These are phyloP conservation scores for Tetraselmis chui DNA, from an alignment of 139 green algal species.

Conservation along the genomic window DNA sequence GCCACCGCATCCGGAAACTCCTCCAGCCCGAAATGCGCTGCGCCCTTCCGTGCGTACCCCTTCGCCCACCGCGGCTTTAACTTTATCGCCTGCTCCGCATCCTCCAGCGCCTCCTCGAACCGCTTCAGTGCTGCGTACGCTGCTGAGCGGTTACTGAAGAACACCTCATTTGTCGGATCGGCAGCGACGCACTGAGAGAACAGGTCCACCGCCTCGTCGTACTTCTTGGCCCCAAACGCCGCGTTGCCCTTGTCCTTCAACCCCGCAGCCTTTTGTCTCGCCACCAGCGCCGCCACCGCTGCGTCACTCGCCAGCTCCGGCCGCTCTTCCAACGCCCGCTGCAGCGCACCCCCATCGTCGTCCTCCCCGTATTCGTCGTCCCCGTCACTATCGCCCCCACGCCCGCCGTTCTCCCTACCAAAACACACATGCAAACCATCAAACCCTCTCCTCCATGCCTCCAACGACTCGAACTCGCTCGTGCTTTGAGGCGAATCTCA, in stretches of 20 bases:
- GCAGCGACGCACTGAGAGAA: constrained; percentile 73
- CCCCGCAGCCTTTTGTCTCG: constrained; percentile 32
- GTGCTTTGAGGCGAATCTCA: too few species aligned
- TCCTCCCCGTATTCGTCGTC: too few species aligned
- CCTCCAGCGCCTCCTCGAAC: constrained; percentile 44
- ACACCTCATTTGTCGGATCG: constrained; percentile 65
- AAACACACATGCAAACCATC: too few species aligned
- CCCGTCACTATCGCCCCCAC: too few species aligned
- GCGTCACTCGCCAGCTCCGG: constrained; percentile 51
- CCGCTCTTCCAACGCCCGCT: constrained; percentile 63
- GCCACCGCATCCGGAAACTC: constrained; percentile 48
- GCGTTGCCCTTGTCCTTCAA: constrained; percentile 70
- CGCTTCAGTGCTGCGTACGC: constrained; percentile 34
- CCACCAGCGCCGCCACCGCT: constrained; percentile 16
- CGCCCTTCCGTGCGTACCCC: constrained; percentile 34
- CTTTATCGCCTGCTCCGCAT: constrained; percentile 33
- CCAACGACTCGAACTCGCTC: too few species aligned
- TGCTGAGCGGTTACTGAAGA: constrained; percentile 73
- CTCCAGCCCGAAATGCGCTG: constrained; percentile 42
- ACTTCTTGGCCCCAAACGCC: constrained; percentile 48
- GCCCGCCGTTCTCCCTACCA: too few species aligned
- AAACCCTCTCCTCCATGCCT: too few species aligned
- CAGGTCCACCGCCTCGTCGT: constrained; percentile 43
- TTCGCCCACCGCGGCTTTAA: constrained; percentile 42
- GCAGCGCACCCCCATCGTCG: too few species aligned